These are phyloP conservation scores for Avena sativa DNA, from an alignment of 176 grass and related monocot species.

Conservation along the genomic window DNA sequence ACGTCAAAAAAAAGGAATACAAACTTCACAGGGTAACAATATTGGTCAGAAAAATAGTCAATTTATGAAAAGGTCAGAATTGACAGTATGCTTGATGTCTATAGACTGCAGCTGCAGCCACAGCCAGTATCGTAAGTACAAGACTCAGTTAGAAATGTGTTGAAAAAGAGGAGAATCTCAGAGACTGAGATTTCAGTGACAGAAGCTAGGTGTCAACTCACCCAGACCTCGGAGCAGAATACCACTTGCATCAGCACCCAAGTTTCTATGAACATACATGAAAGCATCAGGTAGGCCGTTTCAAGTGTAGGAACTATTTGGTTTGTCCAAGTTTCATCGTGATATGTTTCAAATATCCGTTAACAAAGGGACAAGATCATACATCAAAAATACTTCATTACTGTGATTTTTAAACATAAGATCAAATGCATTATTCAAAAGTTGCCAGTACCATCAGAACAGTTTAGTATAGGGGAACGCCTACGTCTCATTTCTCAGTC, in stretches of 20 bases:
- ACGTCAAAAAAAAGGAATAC: not conserved
- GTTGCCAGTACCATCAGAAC: not conserved
- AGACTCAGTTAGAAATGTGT: not conserved
- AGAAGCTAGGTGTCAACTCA: not conserved
- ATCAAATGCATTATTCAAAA: not conserved
- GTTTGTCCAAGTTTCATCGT: not conserved
- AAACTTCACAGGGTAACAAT: not conserved
- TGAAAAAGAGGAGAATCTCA: not conserved
- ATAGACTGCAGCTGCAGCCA: not conserved
- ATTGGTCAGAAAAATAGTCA: not conserved
- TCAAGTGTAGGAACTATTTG: not conserved
- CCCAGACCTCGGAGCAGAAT: not conserved
- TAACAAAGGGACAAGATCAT: not conserved
- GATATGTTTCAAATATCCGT: not conserved
- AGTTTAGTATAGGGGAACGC: not conserved
- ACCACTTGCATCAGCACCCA: not conserved
- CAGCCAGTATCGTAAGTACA: not conserved
- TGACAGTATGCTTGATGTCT: not conserved
- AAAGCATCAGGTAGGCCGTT: not conserved
- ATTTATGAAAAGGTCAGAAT: not conserved
- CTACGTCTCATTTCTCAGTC: too few species aligned
- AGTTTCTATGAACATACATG: not conserved
- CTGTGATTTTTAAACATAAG: not conserved
- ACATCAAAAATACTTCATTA: not conserved
- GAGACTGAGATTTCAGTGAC: not conserved